Evolutionary conservation across 352 stramenopile species (phyloP).

Genomic region (Phytophthora chlamydospora): DNA sequence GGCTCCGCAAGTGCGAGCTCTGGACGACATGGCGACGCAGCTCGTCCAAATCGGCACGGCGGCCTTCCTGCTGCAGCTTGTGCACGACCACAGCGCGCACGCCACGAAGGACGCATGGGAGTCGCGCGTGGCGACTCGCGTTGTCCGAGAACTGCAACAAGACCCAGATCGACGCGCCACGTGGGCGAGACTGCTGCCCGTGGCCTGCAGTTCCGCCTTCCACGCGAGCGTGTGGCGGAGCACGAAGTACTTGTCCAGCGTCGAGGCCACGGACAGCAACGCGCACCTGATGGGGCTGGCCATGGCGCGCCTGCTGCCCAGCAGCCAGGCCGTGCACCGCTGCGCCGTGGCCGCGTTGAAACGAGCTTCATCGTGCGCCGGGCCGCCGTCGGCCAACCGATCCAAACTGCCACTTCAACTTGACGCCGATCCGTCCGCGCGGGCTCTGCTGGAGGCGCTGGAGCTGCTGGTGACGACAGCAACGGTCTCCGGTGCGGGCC

Average conservation of each 20-base stretch:
- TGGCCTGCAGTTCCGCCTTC: slow-evolving; percentile 51
- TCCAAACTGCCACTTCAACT: slow-evolving; percentile 29
- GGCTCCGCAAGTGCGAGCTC: slow-evolving; percentile 18
- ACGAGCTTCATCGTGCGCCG: slow-evolving; percentile 5
- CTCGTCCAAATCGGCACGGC: slow-evolving; percentile 40
- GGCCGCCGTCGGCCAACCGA: neutral
- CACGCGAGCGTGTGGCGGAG: slow-evolving; percentile 50
- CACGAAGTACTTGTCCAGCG: slow-evolving; percentile 35
- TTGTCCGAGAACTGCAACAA: slow-evolving; percentile 16
- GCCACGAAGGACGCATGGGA: slow-evolving; percentile 13
- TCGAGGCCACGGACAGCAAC: slow-evolving; percentile 57
- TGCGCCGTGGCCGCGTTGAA: slow-evolving; percentile 30
- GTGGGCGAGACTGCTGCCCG: slow-evolving; percentile 43
- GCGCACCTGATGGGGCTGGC: slow-evolving; percentile 52
- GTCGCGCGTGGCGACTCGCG: slow-evolving; percentile 15
- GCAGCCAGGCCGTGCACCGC: slow-evolving; percentile 17
- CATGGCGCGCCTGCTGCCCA: slow-evolving; percentile 39
- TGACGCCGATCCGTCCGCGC: slow-evolving; percentile 3
- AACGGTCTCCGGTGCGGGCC: neutral
- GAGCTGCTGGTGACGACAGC: slow-evolving; percentile 25
- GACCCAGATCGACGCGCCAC: slow-evolving; percentile 24
- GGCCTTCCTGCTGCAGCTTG: slow-evolving; percentile 41
- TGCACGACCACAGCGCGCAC: slow-evolving; percentile 27
- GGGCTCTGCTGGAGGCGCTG: slow-evolving; percentile 29
- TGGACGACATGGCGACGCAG: slow-evolving; percentile 32